Conservation (phyloP, 495 filamentous ascomycete genomes). For the Peziza echinospora region DNA sequence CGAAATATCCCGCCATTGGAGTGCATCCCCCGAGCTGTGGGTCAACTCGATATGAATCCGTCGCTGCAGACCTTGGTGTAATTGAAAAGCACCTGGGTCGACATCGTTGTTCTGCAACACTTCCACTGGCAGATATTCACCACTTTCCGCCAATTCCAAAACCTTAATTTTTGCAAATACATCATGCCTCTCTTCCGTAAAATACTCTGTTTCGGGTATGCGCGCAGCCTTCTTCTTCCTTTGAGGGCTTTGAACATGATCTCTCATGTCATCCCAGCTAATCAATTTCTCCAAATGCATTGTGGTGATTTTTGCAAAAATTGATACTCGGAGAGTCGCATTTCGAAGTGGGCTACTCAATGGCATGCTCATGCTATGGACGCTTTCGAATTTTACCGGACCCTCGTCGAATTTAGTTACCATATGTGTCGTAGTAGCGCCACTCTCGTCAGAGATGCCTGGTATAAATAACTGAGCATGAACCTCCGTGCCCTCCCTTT, state of each 20-base stretch:
- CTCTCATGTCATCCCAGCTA: slow-evolving; percentile 97
- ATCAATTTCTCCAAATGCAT: slow-evolving; percentile 96
- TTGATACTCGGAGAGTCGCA: slow-evolving; percentile 62
- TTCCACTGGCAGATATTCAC: slow-evolving; percentile 80
- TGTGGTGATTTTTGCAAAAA: slow-evolving; percentile 73
- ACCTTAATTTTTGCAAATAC: slow-evolving; percentile 73
- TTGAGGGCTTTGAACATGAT: slow-evolving; percentile 34
- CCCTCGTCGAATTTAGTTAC: slow-evolving; percentile 87
- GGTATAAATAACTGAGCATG: slow-evolving; percentile 93
- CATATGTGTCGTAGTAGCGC: slow-evolving; percentile 82
- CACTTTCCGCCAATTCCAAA: slow-evolving; percentile 71
- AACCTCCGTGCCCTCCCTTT: slow-evolving; percentile 85
- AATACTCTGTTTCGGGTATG: slow-evolving; percentile 79
- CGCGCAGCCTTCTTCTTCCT: slow-evolving; percentile 42
- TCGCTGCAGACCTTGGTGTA: slow-evolving; percentile 87
- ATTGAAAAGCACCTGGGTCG: slow-evolving; percentile 72
- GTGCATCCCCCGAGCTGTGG: slow-evolving; percentile 66
- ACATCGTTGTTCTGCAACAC: slow-evolving; percentile 64
- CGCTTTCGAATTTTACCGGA: slow-evolving; percentile 86
- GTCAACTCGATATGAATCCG: slow-evolving; percentile 67
- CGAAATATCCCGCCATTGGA: slow-evolving; percentile 67
- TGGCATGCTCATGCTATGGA: slow-evolving; percentile 97
- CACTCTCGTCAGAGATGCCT: slow-evolving; percentile 76
- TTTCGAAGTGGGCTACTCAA: slow-evolving; percentile 47
- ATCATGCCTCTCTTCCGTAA: slow-evolving; percentile 80